A percentile compares a stretch with the other conserved stretches of the same genome.
Conservation (phyloP, 768 basidiomycete species). For the Lentinula boryana region DNA sequence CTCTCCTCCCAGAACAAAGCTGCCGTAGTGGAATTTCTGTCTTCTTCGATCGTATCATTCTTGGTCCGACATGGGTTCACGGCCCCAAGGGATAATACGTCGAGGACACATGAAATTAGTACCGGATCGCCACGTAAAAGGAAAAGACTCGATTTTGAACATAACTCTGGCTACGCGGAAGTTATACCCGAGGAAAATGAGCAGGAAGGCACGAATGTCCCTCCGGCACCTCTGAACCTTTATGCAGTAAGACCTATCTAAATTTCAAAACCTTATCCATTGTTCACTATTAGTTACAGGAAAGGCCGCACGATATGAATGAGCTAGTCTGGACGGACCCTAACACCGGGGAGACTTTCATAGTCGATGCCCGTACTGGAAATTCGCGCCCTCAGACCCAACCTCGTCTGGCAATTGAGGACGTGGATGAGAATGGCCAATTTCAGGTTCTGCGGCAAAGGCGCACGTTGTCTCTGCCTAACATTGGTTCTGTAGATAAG, state of each 20-base stretch:
- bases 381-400: slow-evolving; percentile 44
- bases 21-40: slow-evolving; percentile 49
- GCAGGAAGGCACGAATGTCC: not conserved
- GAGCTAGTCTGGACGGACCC: slow-evolving; percentile 59
- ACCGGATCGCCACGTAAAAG: slow-evolving; percentile 43
- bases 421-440: slow-evolving; percentile 58
- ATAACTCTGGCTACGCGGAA: slow-evolving; percentile 32
- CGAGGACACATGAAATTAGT: slow-evolving; percentile 12
- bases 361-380: slow-evolving; percentile 65
- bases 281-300: not conserved
- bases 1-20: slow-evolving; percentile 45
- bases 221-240: not conserved
- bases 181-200: slow-evolving; percentile 2
- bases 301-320: slow-evolving; percentile 18
- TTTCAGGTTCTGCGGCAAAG: slow-evolving; percentile 1
- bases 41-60: slow-evolving; percentile 54
- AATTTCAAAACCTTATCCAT: not conserved
- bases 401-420: slow-evolving; percentile 36
- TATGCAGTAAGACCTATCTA: not conserved
- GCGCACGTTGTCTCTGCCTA: slow-evolving; percentile 8
- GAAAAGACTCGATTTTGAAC: slow-evolving; percentile 32
- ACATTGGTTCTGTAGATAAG: not conserved
- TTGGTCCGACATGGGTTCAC: slow-evolving; percentile 59
- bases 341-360: slow-evolving; percentile 48
- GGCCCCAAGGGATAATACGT: not conserved